phyloP scores from a whole-genome alignment of 106 monocot genomes.

The Triglochin maritima region DNA sequence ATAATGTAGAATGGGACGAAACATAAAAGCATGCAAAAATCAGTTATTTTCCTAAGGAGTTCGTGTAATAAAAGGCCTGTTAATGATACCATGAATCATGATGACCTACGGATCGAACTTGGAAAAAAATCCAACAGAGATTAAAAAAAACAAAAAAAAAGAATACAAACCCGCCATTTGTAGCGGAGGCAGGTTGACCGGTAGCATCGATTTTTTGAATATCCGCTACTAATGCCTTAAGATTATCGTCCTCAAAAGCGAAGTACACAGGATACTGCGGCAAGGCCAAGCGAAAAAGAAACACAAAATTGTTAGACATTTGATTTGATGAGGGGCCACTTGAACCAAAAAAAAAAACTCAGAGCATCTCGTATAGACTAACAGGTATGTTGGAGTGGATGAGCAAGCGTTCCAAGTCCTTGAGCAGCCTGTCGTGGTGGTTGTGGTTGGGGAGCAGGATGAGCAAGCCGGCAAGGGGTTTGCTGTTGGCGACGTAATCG shows the following conservation, averaged over 20 bases:
- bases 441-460: slow-evolving; percentile 62
- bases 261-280: slow-evolving; percentile 99
- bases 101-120: too few relatives aligned
- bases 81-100: too few relatives aligned
- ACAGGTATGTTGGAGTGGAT: slow-evolving; percentile 72
- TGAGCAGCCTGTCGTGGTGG: slow-evolving; percentile 6
- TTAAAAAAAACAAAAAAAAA: too few relatives aligned
- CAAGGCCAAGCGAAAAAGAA: background rate
- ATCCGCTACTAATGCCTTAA: slow-evolving; percentile 64
- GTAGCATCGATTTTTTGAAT: slow-evolving; percentile 43
- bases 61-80: too few relatives aligned
- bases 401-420: slow-evolving; percentile 70
- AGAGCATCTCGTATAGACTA: slow-evolving; percentile 13
- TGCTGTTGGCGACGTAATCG: slow-evolving; percentile 64
- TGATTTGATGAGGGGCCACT: too few relatives aligned
- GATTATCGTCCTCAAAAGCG: slow-evolving; percentile 67
- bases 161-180: slow-evolving; percentile 75
- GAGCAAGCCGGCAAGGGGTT: slow-evolving; percentile 76
- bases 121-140: too few relatives aligned
- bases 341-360: too few relatives aligned
- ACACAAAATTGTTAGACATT: background rate
- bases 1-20: background rate
- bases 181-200: slow-evolving; percentile 74
- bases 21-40: background rate
- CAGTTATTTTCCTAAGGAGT: too few relatives aligned